A percentile compares a stretch with the other conserved stretches of the same genome.
Evolutionary conservation across 371 early-diverging fungal genomes (phyloP).

Genomic region (Chytridium lagenaria): DNA sequence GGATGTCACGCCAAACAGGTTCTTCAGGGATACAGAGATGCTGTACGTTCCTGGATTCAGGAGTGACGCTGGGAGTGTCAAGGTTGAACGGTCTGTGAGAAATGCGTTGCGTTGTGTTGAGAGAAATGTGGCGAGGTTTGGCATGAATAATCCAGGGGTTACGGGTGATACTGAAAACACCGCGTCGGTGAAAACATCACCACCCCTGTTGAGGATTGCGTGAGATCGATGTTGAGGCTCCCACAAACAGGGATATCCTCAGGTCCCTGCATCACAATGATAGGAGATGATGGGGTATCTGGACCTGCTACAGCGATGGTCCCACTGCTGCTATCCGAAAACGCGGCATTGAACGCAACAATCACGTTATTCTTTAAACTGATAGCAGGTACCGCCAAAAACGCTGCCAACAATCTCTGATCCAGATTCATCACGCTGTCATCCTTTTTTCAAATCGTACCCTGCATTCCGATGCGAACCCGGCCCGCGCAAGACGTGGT

Average conservation of each 20-base stretch:
- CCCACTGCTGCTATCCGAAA: neutral
- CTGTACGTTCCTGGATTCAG: neutral
- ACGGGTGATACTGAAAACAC: neutral
- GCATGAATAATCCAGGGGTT: neutral
- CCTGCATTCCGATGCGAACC: conserved; percentile 12
- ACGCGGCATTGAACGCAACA: neutral
- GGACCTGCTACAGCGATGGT: neutral
- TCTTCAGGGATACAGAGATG: neutral
- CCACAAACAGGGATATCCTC: neutral
- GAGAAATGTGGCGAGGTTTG: neutral
- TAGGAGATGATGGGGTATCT: neutral
- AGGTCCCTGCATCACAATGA: neutral
- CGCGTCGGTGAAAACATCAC: neutral
- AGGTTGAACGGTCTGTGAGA: too few species aligned
- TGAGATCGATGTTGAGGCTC: conserved; percentile 6
- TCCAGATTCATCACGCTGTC: neutral
- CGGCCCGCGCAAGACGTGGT: conserved; percentile 4
- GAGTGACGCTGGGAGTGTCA: neutral
- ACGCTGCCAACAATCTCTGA: neutral
- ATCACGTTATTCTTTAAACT: neutral
- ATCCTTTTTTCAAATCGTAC: neutral
- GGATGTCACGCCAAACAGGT: neutral
- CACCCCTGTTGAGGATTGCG: neutral
- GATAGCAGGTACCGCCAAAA: neutral
- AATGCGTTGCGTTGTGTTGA: neutral